A percentile compares a stretch with the other conserved stretches of the same genome.
Evolutionary conservation across 2,329 filamentous ascomycete genomes (phyloP).

Genomic region (Sphaerostilbella broomeana): DNA sequence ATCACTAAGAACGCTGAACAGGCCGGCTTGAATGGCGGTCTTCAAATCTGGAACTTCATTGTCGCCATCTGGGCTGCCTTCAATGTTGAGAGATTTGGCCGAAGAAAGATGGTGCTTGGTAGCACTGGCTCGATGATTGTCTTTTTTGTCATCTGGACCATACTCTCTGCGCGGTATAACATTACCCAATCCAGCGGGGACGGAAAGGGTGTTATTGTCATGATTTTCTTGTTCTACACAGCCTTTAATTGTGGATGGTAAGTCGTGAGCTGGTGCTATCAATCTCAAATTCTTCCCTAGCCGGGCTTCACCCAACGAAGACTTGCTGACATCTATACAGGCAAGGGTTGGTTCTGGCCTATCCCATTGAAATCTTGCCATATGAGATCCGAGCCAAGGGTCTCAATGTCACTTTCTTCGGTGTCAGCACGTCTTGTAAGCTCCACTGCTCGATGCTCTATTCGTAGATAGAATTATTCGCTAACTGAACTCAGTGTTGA

Average conservation of each 20-base stretch:
- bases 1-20: conserved; percentile 8
- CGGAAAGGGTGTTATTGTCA: conserved; percentile 8
- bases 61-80: conserved; percentile 7
- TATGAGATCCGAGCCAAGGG: conserved; percentile 53
- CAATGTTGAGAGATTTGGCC: conserved; percentile 4
- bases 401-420: conserved; percentile 48
- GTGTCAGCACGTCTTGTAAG: conserved; percentile 3
- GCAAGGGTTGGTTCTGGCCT: conserved; percentile 46
- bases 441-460: not conserved
- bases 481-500: conserved; percentile 4
- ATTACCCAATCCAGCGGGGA: not conserved
- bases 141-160: conserved; percentile 5
- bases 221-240: conserved; percentile 10
- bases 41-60: conserved; percentile 9
- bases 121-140: conserved; percentile 9
- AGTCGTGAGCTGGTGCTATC: not conserved
- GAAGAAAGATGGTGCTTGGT: conserved; percentile 5
- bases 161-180: conserved; percentile 6
- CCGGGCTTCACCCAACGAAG: too few species aligned
- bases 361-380: conserved; percentile 52
- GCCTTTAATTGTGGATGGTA: conserved; percentile 10
- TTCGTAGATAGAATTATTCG: too few species aligned
- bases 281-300: not conserved
- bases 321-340: not conserved
- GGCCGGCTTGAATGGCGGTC: conserved; percentile 5